These are phyloP conservation scores for Aspergillus biplanus DNA, from an alignment of 495 filamentous ascomycete genomes.

Conservation along the genomic window DNA sequence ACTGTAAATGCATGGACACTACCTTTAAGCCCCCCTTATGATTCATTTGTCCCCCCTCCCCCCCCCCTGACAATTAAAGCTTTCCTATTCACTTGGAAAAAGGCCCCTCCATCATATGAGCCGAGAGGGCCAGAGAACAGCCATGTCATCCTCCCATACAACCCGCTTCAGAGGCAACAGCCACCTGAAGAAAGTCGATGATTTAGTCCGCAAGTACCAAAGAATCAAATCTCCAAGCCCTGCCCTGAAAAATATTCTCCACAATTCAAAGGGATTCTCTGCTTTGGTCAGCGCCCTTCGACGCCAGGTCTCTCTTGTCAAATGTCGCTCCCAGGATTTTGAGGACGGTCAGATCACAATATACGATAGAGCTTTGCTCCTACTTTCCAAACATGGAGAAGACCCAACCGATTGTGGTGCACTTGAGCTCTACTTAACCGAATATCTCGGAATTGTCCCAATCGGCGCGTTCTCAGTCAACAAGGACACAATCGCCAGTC, in stretches of 20 bases:
- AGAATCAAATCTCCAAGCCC: slow-evolving; percentile 24
- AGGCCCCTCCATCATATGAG: neutral
- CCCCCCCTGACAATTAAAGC: neutral
- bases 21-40: neutral
- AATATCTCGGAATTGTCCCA: slow-evolving; percentile 41
- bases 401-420: slow-evolving; percentile 31
- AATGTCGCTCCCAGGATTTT: slow-evolving; percentile 37
- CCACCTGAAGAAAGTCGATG: slow-evolving; percentile 23
- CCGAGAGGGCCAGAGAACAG: neutral
- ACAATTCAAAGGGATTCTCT: slow-evolving; percentile 18
- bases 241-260: slow-evolving; percentile 30
- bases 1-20: neutral
- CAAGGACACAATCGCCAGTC: slow-evolving; percentile 21
- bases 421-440: slow-evolving; percentile 43
- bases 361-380: slow-evolving; percentile 44
- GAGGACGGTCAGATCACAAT: slow-evolving; percentile 46
- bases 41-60: neutral
- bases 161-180: slow-evolving; percentile 5
- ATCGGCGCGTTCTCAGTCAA: slow-evolving; percentile 16
- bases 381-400: slow-evolving; percentile 35
- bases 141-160: slow-evolving; percentile 9
- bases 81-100: neutral
- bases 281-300: slow-evolving; percentile 34
- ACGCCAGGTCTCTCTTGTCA: slow-evolving; percentile 36
- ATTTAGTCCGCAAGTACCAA: slow-evolving; percentile 31